A percentile compares a stretch with the other conserved stretches of the same genome.
Evolutionary conservation across 176 grass and related monocot genomes (phyloP).

Genomic region (Avena sativa): DNA sequence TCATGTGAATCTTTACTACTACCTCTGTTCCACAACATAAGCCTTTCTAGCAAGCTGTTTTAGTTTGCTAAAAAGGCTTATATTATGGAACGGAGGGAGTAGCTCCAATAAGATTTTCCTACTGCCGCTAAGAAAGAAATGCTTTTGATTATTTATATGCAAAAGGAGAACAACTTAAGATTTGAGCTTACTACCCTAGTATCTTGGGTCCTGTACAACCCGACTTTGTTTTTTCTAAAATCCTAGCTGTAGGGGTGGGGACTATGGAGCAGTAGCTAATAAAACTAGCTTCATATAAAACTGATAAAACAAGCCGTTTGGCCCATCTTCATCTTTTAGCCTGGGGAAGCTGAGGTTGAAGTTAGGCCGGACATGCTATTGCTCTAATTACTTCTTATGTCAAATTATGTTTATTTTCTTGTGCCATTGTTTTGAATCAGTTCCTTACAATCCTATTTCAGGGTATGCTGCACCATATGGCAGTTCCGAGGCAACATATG

Average conservation of each 20-base stretch:
- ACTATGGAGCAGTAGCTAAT: not conserved
- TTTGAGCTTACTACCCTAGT: slow-evolving; percentile 4
- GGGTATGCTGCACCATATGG: slow-evolving; percentile 54
- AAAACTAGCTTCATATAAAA: not conserved
- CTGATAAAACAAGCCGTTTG: not conserved
- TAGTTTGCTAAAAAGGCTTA: too few species aligned
- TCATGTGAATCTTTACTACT: not conserved
- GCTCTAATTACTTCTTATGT: slow-evolving; percentile 12
- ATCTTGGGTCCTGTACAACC: not conserved
- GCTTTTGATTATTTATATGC: slow-evolving; percentile 10
- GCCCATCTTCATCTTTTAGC: not conserved
- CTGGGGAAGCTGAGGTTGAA: not conserved
- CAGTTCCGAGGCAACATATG: slow-evolving; percentile 53
- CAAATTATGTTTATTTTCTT: slow-evolving; percentile 29
- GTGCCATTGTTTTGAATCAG: slow-evolving; percentile 3
- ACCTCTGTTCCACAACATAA: too few species aligned
- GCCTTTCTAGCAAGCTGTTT: too few species aligned
- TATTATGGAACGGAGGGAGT: too few species aligned
- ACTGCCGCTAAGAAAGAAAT: not conserved
- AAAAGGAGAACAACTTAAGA: not conserved
- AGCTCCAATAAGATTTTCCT: slow-evolving; percentile 25
- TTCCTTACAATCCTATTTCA: slow-evolving; percentile 41
- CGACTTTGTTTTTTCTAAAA: not conserved
- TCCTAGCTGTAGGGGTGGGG: not conserved
- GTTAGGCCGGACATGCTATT: not conserved